Evolutionary conservation across 257 asterid genomes (phyloP), one percentile per base, ranked within the genome.

Genomic region (Solanum etuberosum): DNA sequence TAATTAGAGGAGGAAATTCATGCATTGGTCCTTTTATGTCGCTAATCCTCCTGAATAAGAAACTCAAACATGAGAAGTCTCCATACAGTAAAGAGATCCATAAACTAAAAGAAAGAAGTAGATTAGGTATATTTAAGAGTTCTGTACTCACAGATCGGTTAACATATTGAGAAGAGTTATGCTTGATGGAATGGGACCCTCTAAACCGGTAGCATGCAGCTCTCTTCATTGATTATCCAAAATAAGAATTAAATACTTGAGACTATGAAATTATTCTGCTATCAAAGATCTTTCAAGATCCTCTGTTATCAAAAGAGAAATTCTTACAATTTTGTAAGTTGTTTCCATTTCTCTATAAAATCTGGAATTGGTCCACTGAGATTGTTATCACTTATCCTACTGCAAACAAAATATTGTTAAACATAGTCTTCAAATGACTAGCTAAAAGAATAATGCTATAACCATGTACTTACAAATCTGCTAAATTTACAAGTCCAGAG

Each of bases 361-460:
- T 91, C 92, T 23, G 98, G 99, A 88, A 97, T 92, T 40, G 90
- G 91, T 88, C 99, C 99, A 29, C 90, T 93, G 88, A 95, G 88
- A 91, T 93, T 92, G 96, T 93, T 94, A 85, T 93, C 97, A 81
- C 90, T 97, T 92, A 95, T 90, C 95, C 99, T 91, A 88, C 99
- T 97, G 98, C 90, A 92, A 86, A 86, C 72, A 73, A 82, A 34
- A 34, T 51, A 86, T 43, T 43, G 84, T 81, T 87, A 83, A 83
- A 84, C 78, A 83, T 67, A 63, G 83, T 48, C 40, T 35, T 89
- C 38, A 71, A 82, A 57, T 77, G 51, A 65, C 43, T 32, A 73
- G 77, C 48, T 61, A 6, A 38, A 38, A 61, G 90, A 90, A 88
- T 38, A 70, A 31, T 8, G 34, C 20, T 68, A 21, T 16, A 72